Conservation (phyloP, 345 rosid genomes). For the Hibiscus syriacus region DNA sequence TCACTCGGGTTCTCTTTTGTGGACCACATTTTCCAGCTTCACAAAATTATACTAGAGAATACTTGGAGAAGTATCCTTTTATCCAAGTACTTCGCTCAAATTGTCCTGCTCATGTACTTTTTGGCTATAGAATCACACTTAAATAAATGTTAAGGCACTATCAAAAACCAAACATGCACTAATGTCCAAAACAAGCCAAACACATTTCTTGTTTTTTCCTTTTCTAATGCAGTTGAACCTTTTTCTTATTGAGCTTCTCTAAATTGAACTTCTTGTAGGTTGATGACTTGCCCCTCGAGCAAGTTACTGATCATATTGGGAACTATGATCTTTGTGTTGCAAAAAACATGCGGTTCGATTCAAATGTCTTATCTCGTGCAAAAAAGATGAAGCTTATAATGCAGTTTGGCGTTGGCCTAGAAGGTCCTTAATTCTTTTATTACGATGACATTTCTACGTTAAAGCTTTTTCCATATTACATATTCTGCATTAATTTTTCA, state of each 20-base stretch:
- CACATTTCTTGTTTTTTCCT: neutral
- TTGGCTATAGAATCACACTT: neutral
- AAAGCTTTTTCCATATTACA: neutral
- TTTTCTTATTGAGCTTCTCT: neutral
- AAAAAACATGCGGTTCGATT: constrained; percentile 47
- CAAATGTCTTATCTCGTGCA: constrained; percentile 44
- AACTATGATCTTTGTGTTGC: constrained; percentile 64
- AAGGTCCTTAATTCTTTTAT: constrained; percentile 40
- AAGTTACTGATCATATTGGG: no score
- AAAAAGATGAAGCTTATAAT: no score
- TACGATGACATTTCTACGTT: neutral
- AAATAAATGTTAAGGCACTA: neutral
- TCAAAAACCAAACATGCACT: neutral
- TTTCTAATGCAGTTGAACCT: neutral
- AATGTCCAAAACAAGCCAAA: neutral
- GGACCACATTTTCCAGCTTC: no score
- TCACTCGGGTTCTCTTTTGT: constrained; percentile 62
- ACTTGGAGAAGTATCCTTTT: no score
- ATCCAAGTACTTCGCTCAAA: no score
- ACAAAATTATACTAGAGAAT: no score
- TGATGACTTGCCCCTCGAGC: constrained; percentile 46
- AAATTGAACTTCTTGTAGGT: constrained; percentile 37
- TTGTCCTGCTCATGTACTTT: neutral
- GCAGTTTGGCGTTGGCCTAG: constrained; percentile 87
- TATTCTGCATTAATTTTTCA: neutral